These are phyloP conservation scores for Wallacemonas sp. DNA, from an alignment of 208 protist genomes.

Conservation along the genomic window DNA sequence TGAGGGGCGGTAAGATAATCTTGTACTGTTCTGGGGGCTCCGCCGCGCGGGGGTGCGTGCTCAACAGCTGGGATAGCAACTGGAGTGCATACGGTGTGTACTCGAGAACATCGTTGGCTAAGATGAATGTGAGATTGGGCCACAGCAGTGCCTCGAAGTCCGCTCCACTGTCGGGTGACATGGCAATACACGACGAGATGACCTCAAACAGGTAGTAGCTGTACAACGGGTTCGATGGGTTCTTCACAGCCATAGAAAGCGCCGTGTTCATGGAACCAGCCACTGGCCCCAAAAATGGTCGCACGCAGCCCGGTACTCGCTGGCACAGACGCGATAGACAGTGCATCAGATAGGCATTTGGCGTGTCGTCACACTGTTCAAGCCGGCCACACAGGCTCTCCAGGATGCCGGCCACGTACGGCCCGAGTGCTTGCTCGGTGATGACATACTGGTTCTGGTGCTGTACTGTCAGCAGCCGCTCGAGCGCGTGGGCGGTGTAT, in stretches of 20 bases:
- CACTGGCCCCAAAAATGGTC: conserved; percentile 62
- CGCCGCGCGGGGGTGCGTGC: conserved; percentile 41
- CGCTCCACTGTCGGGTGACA: conserved; percentile 35
- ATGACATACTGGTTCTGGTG: conserved; percentile 32
- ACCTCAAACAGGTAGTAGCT: conserved; percentile 97
- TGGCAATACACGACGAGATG: conserved; percentile 89
- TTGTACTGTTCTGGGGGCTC: conserved; percentile 61
- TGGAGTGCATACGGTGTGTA: conserved; percentile 97
- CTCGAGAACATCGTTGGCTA: conserved; percentile 92
- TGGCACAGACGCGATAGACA: conserved; percentile 82
- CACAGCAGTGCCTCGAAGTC: conserved; percentile 89
- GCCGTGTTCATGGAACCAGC: conserved; percentile 47
- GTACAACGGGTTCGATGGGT: conserved; percentile 94
- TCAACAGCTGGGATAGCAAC: conserved; percentile 94
- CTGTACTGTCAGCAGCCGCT: conserved; percentile 86
- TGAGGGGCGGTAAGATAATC: conserved; percentile 61
- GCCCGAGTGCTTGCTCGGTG: conserved; percentile 42
- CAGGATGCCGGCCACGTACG: conserved; percentile 64
- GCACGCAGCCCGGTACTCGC: conserved; percentile 39
- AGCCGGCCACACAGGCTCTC: conserved; percentile 85
- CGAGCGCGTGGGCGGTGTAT: conserved; percentile 93
- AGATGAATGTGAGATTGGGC: conserved; percentile 80
- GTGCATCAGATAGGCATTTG: conserved; percentile 94
- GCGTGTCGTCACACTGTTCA: conserved; percentile 22
- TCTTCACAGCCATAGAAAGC: conserved; percentile 71